Base-by-base conservation (phyloP, 2,329 filamentous ascomycete species). In the Diplodia intermedia region DNA sequence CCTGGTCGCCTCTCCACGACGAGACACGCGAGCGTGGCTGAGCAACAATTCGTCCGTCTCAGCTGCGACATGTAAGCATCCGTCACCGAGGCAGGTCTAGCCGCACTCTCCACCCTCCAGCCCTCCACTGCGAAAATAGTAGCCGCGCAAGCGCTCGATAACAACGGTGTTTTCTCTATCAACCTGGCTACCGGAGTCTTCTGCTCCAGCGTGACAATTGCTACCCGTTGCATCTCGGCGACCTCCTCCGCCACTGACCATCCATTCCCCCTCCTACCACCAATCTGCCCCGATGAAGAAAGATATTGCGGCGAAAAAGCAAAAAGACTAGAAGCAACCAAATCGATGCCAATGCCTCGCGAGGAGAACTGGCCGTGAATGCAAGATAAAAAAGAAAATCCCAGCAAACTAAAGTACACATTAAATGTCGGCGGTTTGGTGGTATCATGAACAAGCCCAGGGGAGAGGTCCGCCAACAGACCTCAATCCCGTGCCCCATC, bases 351-450 rank as follows among this genome's bases (percentile, higher is more conserved):
- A 14, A 20, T 38, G 50, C 36, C 47, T 20, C 54, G 33, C 6
- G 20, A n/a, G 33, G 20, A 7, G 60, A 29, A 26, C 18, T 20
- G 53, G 29, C 40, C 23, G 54, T 56, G 65, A 67, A 57, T 57
- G 29, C 18, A 60, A 66, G 3, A 47, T 6, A 47, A 47, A 47
- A 20, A 20, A 20, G 20, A 47, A 47, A 60, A 47, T 53, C 31
- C 40, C 23, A n/a, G 31, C 26, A 61, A 52, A 63, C 47, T 63
- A 63, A 49, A 66, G 65, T 66, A 66, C 65, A 66, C 65, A 66
- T 66, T 66, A 66, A 50, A 56, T 55, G 62, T 55, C 53, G 65
- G 65, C 65, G 62, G 62, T 66, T 66, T 26, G 33, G 65, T 66
- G 65, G 65, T 66, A 66, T 66, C 65, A 66, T 66, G 50, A 66